Percentiles rank a stretch among this genome's conserved stretches.
These are phyloP conservation scores for Eimeria sp. DNA, from an alignment of 169 alveolate species.

Conservation along the genomic window DNA sequence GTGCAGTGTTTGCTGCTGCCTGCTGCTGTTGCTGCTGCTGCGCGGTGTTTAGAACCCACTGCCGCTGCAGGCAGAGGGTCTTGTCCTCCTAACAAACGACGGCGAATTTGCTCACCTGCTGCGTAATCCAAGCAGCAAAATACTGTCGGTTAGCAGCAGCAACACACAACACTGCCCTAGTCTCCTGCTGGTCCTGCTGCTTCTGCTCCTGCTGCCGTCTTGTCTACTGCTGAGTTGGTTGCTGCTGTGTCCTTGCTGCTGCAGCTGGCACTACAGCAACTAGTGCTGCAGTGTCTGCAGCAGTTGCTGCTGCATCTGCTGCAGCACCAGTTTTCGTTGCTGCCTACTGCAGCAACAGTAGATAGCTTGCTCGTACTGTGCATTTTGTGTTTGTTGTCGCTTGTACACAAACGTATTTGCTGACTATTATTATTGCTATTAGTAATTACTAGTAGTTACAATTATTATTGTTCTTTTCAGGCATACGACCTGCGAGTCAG, in stretches of 20 bases:
- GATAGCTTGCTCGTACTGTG: too few relatives aligned
- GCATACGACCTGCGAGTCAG: conserved; percentile 54
- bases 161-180: background rate
- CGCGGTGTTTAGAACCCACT: conserved; percentile 38
- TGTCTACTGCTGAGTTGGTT: background rate
- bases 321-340: background rate
- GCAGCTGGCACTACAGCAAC: background rate
- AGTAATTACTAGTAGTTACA: too few relatives aligned
- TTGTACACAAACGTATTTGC: too few relatives aligned
- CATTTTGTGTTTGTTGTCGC: too few relatives aligned
- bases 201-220: background rate
- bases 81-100: conserved; percentile 81
- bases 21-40: conserved; percentile 18
- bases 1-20: background rate
- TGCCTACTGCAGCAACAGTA: too few relatives aligned
- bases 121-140: conserved; percentile 58
- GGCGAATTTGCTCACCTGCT: conserved; percentile 76
- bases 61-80: conserved; percentile 77
- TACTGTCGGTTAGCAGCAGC: conserved; percentile 44
- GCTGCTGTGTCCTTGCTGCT: background rate
- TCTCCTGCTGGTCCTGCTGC: background rate
- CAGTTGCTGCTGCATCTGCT: conserved; percentile 2
- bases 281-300: background rate
- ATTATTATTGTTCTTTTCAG: background rate
- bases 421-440: too few relatives aligned